phyloP scores from a whole-genome alignment of 257 asterid genomes.

The Jaltomata sinuosa region DNA sequence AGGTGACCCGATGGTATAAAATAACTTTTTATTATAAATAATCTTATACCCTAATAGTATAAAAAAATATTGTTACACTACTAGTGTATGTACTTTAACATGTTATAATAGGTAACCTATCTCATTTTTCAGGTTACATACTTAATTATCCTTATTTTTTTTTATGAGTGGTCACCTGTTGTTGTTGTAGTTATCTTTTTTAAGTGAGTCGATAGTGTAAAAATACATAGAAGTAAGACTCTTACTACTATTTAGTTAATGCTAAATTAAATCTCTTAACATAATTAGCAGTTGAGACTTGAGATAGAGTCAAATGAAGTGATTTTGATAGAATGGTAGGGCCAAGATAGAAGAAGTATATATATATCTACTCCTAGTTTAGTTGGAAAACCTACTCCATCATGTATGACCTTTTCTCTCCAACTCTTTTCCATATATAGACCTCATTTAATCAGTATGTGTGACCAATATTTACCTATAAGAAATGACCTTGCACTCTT shows the following conservation, averaged over 20 bases:
- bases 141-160: neutral
- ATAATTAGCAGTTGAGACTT: neutral
- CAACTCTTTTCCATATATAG: neutral
- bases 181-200: neutral
- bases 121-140: neutral
- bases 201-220: neutral
- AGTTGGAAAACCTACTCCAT: constrained; percentile 38
- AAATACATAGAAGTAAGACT: neutral
- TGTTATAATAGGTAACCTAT: neutral
- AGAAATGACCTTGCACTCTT: neutral
- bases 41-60: too few species aligned
- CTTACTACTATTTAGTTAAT: neutral
- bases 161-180: neutral
- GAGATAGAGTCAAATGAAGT: neutral
- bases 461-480: neutral
- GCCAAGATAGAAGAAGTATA: neutral
- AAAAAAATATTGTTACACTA: neutral
- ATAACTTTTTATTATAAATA: too few species aligned
- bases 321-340: neutral
- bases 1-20: neutral
- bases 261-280: neutral
- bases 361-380: constrained; percentile 2
- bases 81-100: neutral
- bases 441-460: neutral
- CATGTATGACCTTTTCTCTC: constrained; percentile 19